These are phyloP conservation scores for Raddia distichophylla DNA, from an alignment of 176 grass and related monocot genomes.

Conservation along the genomic window DNA sequence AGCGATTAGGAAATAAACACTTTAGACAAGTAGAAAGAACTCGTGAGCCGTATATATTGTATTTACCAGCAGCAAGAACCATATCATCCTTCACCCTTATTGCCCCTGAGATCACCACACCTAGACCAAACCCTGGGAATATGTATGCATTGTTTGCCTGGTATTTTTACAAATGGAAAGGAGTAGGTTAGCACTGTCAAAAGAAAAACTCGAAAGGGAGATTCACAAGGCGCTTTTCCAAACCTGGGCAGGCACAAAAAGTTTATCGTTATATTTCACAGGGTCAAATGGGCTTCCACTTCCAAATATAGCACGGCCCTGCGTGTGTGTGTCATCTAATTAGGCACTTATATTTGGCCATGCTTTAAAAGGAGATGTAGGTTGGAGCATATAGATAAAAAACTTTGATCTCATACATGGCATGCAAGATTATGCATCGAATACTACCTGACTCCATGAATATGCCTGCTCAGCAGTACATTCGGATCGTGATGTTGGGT, in stretches of 20 bases:
- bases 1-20: neutral
- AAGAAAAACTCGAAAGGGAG: neutral
- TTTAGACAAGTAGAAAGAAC: neutral
- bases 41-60: neutral
- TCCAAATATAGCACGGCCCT: slow-evolving; percentile 89
- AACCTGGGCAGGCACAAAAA: slow-evolving; percentile 83
- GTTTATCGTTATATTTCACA: slow-evolving; percentile 72
- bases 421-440: neutral
- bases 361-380: slow-evolving; percentile 6
- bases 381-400: neutral
- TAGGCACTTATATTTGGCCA: neutral
- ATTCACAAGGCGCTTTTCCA: neutral
- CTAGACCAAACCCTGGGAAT: slow-evolving; percentile 89
- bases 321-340: slow-evolving; percentile 6
- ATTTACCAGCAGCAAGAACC: slow-evolving; percentile 87
- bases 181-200: slow-evolving; percentile 16
- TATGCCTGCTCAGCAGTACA: slow-evolving; percentile 96
- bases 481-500: slow-evolving; percentile 83
- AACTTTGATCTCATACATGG: neutral
- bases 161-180: slow-evolving; percentile 27
- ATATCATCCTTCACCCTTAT: slow-evolving; percentile 83
- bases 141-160: slow-evolving; percentile 99
- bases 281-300: slow-evolving; percentile 97
- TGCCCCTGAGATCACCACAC: slow-evolving; percentile 79
- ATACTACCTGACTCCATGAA: slow-evolving; percentile 79